phyloP scores from a whole-genome alignment of 306 rosid genomes.

The Hippophae gyantsensis region DNA sequence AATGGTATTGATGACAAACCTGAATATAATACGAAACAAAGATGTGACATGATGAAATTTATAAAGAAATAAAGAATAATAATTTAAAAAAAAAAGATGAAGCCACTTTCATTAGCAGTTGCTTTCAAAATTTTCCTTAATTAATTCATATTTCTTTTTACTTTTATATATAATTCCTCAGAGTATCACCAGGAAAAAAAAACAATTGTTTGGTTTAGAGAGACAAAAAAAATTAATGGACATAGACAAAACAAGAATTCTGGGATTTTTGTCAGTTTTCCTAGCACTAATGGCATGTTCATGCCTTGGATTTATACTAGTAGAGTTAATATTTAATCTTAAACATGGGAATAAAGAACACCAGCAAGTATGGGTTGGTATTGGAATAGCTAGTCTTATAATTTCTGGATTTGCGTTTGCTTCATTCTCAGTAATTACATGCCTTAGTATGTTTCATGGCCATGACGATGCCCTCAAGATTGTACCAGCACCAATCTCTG shows the following conservation, averaged over 20 bases:
- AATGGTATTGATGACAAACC: no score
- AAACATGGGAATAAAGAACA: slow-evolving; percentile 13
- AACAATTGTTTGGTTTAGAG: background rate
- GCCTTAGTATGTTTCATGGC: slow-evolving; percentile 15
- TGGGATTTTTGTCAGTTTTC: slow-evolving; percentile 22
- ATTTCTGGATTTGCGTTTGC: slow-evolving; percentile 30
- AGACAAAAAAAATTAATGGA: slow-evolving; percentile 12
- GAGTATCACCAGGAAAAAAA: no score
- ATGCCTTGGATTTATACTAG: slow-evolving; percentile 21
- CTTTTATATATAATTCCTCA: no score
- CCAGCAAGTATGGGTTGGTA: slow-evolving; percentile 25
- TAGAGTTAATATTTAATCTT: slow-evolving; percentile 9
- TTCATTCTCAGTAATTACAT: slow-evolving; percentile 20
- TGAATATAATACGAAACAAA: no score
- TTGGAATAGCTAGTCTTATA: slow-evolving; percentile 21
- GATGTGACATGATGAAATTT: no score
- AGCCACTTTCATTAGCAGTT: no score
- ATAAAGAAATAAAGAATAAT: no score
- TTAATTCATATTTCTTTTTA: no score
- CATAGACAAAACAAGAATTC: slow-evolving; percentile 15
- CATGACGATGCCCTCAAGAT: slow-evolving; percentile 21
- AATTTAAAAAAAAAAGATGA: no score
- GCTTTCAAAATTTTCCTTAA: no score
- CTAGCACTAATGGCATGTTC: slow-evolving; percentile 28
- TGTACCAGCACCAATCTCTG: slow-evolving; percentile 28